Base-by-base conservation (phyloP, 1,139 yeast species). In the Yamadazyma taylorii region DNA sequence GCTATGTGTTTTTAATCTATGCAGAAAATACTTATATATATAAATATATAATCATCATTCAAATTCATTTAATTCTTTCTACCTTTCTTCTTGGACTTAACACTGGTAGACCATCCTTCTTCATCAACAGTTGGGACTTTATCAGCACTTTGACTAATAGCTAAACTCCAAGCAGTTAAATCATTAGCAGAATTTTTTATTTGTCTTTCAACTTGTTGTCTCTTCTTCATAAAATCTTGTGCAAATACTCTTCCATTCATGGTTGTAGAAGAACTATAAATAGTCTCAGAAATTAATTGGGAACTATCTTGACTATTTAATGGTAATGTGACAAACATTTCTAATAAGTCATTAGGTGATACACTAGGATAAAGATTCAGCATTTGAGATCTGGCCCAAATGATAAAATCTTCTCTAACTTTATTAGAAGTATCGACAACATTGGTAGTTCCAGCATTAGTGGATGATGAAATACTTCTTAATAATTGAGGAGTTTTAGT, bases 181-280 rank as follows among this genome's bases (percentile, higher is more conserved):
- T 76, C 81, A 44, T 73, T 69, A 9, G 56, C 40, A n/a, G n/a
- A n/a, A 43, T 73, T 69, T 12, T 71, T 75, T 40, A 76, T 64
- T 44, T 70, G 73, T 43, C 66, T 76, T 56, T 87, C 96, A 35
- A 86, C 89, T 40, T 68, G 75, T 47, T 72, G 73, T 55, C 94
- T 82, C 56, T 85, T 81, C 63, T 84, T 85, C 58, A 85, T 69
- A 58, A 92, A 92, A 55, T 92, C 98, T 41, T 77, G 79, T 1
- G 97, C 95, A 68, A 90, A 92, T 46, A 96, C 75, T 57, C 96
- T 81, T 16, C 97, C 98, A 58, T 92, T 97, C 87, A 92, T 82
- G 2, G 94, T 85, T 2, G 94, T 78, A 21, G 96, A 86, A 48
- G 92, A 86, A 34, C 94, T 81, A 63, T 89, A 90, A 43, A 92